Base-by-base conservation (phyloP, 495 filamentous ascomycete species). In the Hypoxylon perforatum region DNA sequence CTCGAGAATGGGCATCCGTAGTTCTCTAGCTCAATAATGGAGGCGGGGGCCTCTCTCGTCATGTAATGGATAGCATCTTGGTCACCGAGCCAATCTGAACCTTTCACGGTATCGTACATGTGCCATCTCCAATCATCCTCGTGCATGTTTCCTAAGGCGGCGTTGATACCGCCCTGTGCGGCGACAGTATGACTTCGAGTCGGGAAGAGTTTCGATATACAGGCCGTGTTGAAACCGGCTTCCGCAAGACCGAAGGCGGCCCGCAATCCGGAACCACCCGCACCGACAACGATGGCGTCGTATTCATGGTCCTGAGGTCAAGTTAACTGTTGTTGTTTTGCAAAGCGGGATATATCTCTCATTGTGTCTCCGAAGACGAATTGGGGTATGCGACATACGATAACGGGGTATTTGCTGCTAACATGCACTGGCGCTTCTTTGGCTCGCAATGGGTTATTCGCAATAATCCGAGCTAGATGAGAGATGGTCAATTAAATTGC, bases 31-130 rank as follows among this genome's bases (percentile, higher is more conserved):
- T 98, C 94, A 75, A 95, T 91, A 59, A 98, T 93, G 71, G 90
- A 92, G 52, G 88, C 87, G 21, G 94, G 93, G 18, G 94, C 94
- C 79, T 97, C 95, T 63, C 93, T 86, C 63, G 94, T 97, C 94
- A 98, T 98, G 82, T 98, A 98, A 80, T 98, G 94, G 75, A 98
- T 98, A 50, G 94, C 94, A 80, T 98, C 94, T 82, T 98, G 94
- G 81, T 98, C 94, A 77, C 94, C 94, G 30, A 98, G 86, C 94
- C 94, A 98, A 85, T 98, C 94, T 55, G 92, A 96, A 71, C 94
- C 94, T 84, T 98, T 98, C 63, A 98, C 94, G 46, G 94, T 98
- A 80, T 98, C 94, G 84, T 97, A 98, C 94, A 97, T 97, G 83
- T 98, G 94, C 94, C 94, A 97, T 79, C 94, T 89, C 94, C 94